These are phyloP conservation scores for Akanthomyces uredinophilus DNA, from an alignment of 2,329 filamentous ascomycete genomes.

Conservation along the genomic window DNA sequence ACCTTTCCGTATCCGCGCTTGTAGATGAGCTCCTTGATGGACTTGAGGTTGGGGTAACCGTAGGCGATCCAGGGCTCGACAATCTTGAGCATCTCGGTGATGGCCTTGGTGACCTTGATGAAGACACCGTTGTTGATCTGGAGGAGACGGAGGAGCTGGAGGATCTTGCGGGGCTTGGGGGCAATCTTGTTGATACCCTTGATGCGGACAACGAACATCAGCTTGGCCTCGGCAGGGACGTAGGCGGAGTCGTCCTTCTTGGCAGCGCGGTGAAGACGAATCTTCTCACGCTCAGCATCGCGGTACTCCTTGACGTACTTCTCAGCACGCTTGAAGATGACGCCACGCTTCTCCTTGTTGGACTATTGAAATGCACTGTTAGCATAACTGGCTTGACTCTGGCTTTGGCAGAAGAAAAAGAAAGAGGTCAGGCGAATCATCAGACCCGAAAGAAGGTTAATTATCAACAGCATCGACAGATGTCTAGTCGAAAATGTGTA, in stretches of 20 bases:
- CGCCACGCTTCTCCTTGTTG: conserved; percentile 96
- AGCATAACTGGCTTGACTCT: conserved; percentile 24
- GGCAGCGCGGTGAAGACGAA: conserved; percentile 82
- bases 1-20: conserved; percentile 99
- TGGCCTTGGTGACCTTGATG: conserved; percentile 95
- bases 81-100: conserved; percentile 92
- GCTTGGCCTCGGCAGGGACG: conserved; percentile 88
- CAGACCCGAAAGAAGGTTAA: conserved; percentile 99
- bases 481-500: conserved; percentile 82
- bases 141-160: conserved; percentile 97
- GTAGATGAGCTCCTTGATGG: conserved; percentile 98
- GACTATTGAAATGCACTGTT: conserved; percentile 53
- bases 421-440: conserved; percentile 40
- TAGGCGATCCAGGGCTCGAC: conserved; percentile 99
- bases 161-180: conserved; percentile 99
- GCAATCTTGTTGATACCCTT: conserved; percentile 99
- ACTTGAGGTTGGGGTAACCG: conserved; percentile 99
- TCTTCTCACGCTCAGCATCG: conserved; percentile 95
- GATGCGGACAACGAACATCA: conserved; percentile 98
- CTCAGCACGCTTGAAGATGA: conserved; percentile 99
- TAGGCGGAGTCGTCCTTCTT: conserved; percentile 92
- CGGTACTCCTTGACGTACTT: conserved; percentile 99
- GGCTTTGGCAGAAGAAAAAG: conserved; percentile 9
- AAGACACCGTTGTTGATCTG: conserved; percentile 99
- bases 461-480: conserved; percentile 93